Evolutionary conservation across 169 alveolate genomes (phyloP), one percentile per base, ranked within the genome.

Genomic region (Toxoplasma gondii): DNA sequence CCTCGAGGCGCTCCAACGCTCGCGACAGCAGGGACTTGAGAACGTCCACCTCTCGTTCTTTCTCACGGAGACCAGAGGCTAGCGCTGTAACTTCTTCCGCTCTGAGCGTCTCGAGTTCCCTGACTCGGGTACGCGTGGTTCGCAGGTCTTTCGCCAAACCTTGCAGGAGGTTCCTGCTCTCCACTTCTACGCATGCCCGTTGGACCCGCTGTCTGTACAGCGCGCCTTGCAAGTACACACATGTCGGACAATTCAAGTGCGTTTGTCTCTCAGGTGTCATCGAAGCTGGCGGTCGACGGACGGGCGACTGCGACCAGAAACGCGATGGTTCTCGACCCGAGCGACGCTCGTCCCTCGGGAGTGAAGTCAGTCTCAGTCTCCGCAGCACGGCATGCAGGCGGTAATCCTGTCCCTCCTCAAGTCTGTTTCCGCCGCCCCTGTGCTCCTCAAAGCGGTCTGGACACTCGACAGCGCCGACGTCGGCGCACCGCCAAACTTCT

Each of bases 121-220:
- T 27, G n/a, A n/a, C 84, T 41, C 44, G 49, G 44, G 41, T 9
- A 24, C 45, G 49, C 84, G 84, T 16, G 27, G 39, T 34, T 27
- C 84, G 84, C 24, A 74, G 44, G 45, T 34, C 44, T n/a, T 16
- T 10, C 41, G 84, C 84, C 12, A 74, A n/a, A 34, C 84, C 0
- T 34, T 74, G 84, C 27, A 74, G 44, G 84, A 74, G 84, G 41
- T 38, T n/a, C 44, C 34, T 27, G 84, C 84, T 74, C 84, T 74
- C 84, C 84, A 34, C 12, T 34, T 74, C 84, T 44, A 38, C 45
- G 44, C 84, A 74, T 22, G 84, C 84, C 17, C 41, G 84, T 24
- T 34, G 84, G 31, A 74, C 84, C 84, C 34, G 84, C 84, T 74
- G 84, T 38, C 41, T 24, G 45, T 36, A 74, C 84, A 74, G 84